phyloP scores from a whole-genome alignment of 2,329 filamentous ascomycete genomes.

The Colletotrichum paranaense region DNA sequence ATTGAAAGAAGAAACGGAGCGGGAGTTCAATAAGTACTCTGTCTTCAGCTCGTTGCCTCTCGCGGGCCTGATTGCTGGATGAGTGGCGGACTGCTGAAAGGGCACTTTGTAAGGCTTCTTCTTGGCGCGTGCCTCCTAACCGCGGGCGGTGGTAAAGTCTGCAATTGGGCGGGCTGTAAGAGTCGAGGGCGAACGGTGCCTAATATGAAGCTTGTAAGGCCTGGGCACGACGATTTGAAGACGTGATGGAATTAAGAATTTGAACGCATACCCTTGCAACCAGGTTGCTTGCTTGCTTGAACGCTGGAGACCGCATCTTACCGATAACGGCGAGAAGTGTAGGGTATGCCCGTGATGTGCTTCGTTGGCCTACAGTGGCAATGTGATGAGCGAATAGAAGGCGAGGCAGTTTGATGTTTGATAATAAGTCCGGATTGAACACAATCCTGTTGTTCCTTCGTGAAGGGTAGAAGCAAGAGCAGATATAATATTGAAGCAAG shows the following conservation, averaged over 20 bases:
- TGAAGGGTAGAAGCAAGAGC: neutral
- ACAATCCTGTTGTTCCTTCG: neutral
- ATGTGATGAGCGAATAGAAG: neutral
- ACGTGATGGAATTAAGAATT: neutral
- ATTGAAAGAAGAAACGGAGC: neutral
- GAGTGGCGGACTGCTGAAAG: conserved; percentile 30
- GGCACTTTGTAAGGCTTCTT: conserved; percentile 27
- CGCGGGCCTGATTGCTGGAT: conserved; percentile 37
- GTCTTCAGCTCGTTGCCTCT: conserved; percentile 59
- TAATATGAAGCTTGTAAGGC: neutral
- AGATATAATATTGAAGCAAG: neutral
- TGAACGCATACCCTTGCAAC: conserved; percentile 19
- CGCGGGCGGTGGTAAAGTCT: conserved; percentile 28
- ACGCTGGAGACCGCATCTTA: conserved; percentile 25
- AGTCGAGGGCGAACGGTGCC: conserved; percentile 24
- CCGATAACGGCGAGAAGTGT: neutral
- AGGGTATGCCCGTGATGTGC: neutral
- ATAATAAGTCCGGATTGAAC: neutral
- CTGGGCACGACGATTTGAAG: neutral
- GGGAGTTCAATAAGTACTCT: conserved; percentile 48
- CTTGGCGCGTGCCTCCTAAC: conserved; percentile 14
- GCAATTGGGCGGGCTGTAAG: conserved; percentile 17
- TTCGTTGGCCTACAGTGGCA: neutral
- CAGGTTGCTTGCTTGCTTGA: conserved; percentile 27
- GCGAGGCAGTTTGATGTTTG: neutral